phyloP scores from a whole-genome alignment of 352 stramenopile species.

The Pythium periplocum region DNA sequence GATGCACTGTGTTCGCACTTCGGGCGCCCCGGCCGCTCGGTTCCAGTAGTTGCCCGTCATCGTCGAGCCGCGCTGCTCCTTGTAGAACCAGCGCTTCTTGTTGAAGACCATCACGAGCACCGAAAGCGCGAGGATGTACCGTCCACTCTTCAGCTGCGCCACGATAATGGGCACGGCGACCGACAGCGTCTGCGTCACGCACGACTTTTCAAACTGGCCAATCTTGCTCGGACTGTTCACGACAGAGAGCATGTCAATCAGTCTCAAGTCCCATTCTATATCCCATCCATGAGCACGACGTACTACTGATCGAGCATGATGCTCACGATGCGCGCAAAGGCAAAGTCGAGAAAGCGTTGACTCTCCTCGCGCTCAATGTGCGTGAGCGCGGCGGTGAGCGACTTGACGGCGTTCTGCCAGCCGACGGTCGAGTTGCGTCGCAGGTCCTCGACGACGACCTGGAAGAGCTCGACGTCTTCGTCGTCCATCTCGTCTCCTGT shows the following conservation, averaged over 20 bases:
- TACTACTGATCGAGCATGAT: constrained; percentile 91
- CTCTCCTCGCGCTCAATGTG: constrained; percentile 70
- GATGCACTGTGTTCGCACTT: constrained; percentile 83
- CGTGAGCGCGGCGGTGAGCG: constrained; percentile 63
- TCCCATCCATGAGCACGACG: constrained; percentile 15
- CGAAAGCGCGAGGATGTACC: constrained; percentile 54
- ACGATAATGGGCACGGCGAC: constrained; percentile 65
- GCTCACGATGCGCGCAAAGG: constrained; percentile 77
- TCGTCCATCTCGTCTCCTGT: constrained; percentile 63
- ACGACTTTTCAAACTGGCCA: constrained; percentile 80
- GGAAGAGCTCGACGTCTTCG: constrained; percentile 80
- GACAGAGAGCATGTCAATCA: too few relatives aligned
- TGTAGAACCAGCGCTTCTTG: constrained; percentile 90
- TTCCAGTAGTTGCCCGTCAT: constrained; percentile 90
- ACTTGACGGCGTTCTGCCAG: constrained; percentile 87
- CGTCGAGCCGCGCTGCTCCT: constrained; percentile 77
- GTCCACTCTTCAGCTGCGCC: constrained; percentile 64
- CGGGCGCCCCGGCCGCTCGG: constrained; percentile 71
- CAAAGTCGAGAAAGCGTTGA: constrained; percentile 71
- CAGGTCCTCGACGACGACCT: constrained; percentile 81
- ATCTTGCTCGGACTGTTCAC: constrained; percentile 77
- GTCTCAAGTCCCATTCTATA: neutral
- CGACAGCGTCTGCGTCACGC: constrained; percentile 72
- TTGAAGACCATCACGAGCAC: constrained; percentile 83
- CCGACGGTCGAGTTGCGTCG: constrained; percentile 86